Conservation (phyloP, 2,329 filamentous ascomycete species). For the Claviceps sp. region DNA sequence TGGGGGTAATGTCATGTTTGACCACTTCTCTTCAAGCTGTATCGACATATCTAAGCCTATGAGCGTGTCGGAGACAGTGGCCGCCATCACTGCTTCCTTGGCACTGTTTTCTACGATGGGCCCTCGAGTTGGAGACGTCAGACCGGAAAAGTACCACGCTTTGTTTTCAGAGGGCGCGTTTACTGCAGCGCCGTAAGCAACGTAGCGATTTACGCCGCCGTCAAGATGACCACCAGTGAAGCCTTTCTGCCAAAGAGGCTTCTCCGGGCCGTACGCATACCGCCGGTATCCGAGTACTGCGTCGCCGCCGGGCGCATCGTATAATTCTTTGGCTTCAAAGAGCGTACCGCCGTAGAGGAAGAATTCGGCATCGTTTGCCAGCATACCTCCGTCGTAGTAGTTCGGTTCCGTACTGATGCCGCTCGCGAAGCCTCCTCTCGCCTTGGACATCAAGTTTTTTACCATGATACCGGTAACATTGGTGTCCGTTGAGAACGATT, state of each 20-base stretch:
- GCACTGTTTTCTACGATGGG: slow-evolving; percentile 27
- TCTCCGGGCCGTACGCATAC: slow-evolving; percentile 35
- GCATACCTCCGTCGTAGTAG: slow-evolving; percentile 49
- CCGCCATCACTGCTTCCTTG: slow-evolving; percentile 24
- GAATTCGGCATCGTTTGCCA: slow-evolving; percentile 50
- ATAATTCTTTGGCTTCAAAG: slow-evolving; percentile 19
- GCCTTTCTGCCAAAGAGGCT: slow-evolving; percentile 27
- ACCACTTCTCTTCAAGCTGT: slow-evolving; percentile 39
- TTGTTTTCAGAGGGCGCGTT: slow-evolving; percentile 57
- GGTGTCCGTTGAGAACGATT: slow-evolving; percentile 34
- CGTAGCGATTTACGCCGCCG: slow-evolving; percentile 40
- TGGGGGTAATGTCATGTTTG: slow-evolving; percentile 38
- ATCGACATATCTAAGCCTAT: slow-evolving; percentile 46
- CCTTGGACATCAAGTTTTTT: slow-evolving; percentile 30
- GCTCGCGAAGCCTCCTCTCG: slow-evolving; percentile 30
- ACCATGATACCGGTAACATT: slow-evolving; percentile 42
- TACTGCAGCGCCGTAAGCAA: slow-evolving; percentile 50
- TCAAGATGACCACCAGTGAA: slow-evolving; percentile 30
- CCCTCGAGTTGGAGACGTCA: slow-evolving; percentile 36
- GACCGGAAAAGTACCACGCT: slow-evolving; percentile 58
- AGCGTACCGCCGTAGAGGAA: slow-evolving; percentile 49
- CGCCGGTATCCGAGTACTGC: slow-evolving; percentile 36
- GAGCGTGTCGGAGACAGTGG: slow-evolving; percentile 39
- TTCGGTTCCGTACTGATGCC: slow-evolving; percentile 40
- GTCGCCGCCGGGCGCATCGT: slow-evolving; percentile 26